Evolutionary conservation across 2,329 filamentous ascomycete genomes (phyloP), one percentile per base, ranked within the genome.

Genomic region (Herpotrichia juniperi): DNA sequence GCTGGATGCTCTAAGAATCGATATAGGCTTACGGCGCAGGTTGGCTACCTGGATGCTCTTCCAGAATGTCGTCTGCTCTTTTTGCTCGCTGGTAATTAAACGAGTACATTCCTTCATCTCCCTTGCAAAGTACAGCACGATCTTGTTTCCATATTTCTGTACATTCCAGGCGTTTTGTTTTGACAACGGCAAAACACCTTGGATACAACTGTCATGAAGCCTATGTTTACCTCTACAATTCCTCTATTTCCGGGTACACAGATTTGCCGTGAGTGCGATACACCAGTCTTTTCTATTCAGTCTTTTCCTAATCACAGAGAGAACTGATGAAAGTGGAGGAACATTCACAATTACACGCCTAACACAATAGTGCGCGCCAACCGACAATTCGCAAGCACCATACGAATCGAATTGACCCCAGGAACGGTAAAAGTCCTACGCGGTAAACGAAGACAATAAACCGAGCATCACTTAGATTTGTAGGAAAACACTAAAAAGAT

Each of bases 81-180:
- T 45, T 31, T 14, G 34, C 37, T 22, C 19, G 19, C 7, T 40
- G 10, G 19, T 19, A 24, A n/a, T 11, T 4, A 21, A 9, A 40
- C 37, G 21, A 25, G n/a, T 40, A 58, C 64, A 68, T 68, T 70
- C 64, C 66, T 50, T 49, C 49, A 32, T 26, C 61, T 62, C 64
- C 64, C 66, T 67, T 64, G 54, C 56, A 62, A 45, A 42, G 46
- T 22, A 44, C 34, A 17, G 26, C 8, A 32, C 22, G 9, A 17
- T 48, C 42, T 64, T 68, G 60, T 67, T 66, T 58, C 56, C 64
- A 68, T 69, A 56, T 67, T 63, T 65, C 51, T 39, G 57, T 57
- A 53, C 73, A 75, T 76, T 75, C 73, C 72, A 58, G 25, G 17
- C 50, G 40, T 24, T 54, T 65, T 68, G 64, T 67, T 69, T 57